Evolutionary conservation across 2,329 filamentous ascomycete species (phyloP), one percentile per base, ranked within the genome.

Genomic region (Colletotrichum chlorophyti): DNA sequence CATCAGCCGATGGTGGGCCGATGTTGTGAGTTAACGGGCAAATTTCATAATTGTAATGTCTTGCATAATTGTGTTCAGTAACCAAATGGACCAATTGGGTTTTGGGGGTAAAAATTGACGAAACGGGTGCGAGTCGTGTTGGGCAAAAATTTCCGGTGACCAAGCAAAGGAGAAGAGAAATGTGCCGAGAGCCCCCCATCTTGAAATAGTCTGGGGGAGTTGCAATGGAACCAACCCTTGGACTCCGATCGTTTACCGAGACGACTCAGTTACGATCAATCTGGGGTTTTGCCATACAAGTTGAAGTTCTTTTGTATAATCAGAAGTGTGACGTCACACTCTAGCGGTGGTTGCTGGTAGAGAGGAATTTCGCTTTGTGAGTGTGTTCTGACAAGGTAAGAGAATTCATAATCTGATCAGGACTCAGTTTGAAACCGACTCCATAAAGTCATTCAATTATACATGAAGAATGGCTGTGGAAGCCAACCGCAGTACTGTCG

Each of bases 1-100:
- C 38, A 46, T 63, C 53, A 50, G 53, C 40, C 42, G 53, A 62
- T 55, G 35, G 46, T 62, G 61, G 61, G 42, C 41, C 51, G 58
- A 62, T 59, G 10, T 54, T 47, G 42, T 19, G 41, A 50, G 55
- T 60, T 60, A 60, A 45, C 55, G 21, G 34, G 31, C n/a, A 19
- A 43, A 31, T 41, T 47, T 41, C 52, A 50, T 38, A 40, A 24
- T 24, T 57, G n/a, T 45, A 38, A 50, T 50, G 26, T n/a, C 23
- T 6, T 60, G 38, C 57, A 60, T 17, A 55, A 41, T 2, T 49
- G 8, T 32, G 12, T 21, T 10, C 40, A 29, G 15, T 5, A 6
- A 11, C n/a, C n/a, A n/a, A n/a, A n/a, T n/a, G n/a, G n/a, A 34
- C 14, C 3, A 17, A 50, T 40, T 35, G 17, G 29, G 10, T 19